Conservation (phyloP, 1,139 yeast species). For the Hemisphaericaspora xylanilytica region DNA sequence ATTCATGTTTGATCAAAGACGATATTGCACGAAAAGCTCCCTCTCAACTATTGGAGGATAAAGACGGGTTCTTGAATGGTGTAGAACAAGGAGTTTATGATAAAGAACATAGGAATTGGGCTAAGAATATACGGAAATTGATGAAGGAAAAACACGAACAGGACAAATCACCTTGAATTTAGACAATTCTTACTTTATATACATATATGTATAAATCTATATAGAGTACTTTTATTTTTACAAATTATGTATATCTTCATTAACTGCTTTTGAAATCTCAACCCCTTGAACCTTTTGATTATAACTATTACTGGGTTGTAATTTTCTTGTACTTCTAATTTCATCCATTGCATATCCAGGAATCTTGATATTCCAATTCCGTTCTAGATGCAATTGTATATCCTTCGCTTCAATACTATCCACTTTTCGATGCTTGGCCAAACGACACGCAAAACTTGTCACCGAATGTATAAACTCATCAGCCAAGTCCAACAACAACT, state of each 20-base stretch:
- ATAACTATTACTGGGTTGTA: slow-evolving; percentile 73
- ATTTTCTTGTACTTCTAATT: slow-evolving; percentile 76
- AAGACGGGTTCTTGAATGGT: slow-evolving; percentile 43
- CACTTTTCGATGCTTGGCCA: slow-evolving; percentile 93
- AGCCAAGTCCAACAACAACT: slow-evolving; percentile 82
- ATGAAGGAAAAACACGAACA: slow-evolving; percentile 9
- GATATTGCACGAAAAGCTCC: slow-evolving; percentile 64
- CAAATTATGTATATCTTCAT: slow-evolving; percentile 17
- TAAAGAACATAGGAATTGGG: slow-evolving; percentile 50
- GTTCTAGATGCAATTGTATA: slow-evolving; percentile 86
- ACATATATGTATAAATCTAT: neutral
- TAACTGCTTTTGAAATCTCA: slow-evolving; percentile 26
- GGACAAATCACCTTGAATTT: slow-evolving; percentile 2
- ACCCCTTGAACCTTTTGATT: slow-evolving; percentile 57
- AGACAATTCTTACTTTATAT: too few relatives aligned
- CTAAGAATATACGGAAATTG: slow-evolving; percentile 37
- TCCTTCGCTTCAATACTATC: slow-evolving; percentile 87
- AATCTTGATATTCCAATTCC: slow-evolving; percentile 92
- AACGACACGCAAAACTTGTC: slow-evolving; percentile 88
- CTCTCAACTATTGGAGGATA: slow-evolving; percentile 47
- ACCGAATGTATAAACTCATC: slow-evolving; percentile 94
- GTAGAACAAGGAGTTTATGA: slow-evolving; percentile 42
- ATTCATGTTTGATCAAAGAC: slow-evolving; percentile 64
- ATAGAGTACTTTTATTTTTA: neutral
- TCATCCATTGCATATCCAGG: slow-evolving; percentile 97